Conservation (phyloP, 2,329 filamentous ascomycete species). For the Aaosphaeria pasadenensis region DNA sequence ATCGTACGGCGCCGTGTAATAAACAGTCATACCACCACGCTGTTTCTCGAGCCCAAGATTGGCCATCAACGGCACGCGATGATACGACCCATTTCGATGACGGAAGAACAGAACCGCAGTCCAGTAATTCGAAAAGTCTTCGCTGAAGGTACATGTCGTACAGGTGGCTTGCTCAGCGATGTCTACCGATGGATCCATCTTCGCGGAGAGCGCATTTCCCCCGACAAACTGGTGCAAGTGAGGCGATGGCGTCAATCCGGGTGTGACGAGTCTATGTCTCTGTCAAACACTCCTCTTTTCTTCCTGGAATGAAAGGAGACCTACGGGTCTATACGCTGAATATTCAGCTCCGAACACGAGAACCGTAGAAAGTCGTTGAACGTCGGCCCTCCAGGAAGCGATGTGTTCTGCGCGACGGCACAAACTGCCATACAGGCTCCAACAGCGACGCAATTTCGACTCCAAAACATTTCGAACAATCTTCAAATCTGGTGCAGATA, state of each 20-base stretch:
- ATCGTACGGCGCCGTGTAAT: conserved; percentile 16
- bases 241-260: conserved; percentile 9
- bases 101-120: conserved; percentile 12
- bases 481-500: no score
- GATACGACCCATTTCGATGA: conserved; percentile 8
- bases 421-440: not conserved
- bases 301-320: not conserved
- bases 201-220: conserved; percentile 7
- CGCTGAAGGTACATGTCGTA: conserved; percentile 1
- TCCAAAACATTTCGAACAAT: no score
- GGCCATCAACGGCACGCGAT: conserved; percentile 10
- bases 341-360: conserved; percentile 9
- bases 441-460: no score
- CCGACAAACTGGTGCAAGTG: conserved; percentile 13
- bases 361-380: conserved; percentile 8
- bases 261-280: conserved; percentile 15
- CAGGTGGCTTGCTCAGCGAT: not conserved
- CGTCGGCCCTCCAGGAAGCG: not conserved
- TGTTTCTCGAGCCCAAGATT: conserved; percentile 5
- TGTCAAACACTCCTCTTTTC: not conserved
- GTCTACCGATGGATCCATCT: conserved; percentile 1
- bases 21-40: conserved; percentile 4
- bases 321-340: conserved; percentile 9
- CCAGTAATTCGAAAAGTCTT: conserved; percentile 9
- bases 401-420: not conserved